phyloP scores from a whole-genome alignment of 2,329 filamentous ascomycete species.

The Apiospora aurea region DNA sequence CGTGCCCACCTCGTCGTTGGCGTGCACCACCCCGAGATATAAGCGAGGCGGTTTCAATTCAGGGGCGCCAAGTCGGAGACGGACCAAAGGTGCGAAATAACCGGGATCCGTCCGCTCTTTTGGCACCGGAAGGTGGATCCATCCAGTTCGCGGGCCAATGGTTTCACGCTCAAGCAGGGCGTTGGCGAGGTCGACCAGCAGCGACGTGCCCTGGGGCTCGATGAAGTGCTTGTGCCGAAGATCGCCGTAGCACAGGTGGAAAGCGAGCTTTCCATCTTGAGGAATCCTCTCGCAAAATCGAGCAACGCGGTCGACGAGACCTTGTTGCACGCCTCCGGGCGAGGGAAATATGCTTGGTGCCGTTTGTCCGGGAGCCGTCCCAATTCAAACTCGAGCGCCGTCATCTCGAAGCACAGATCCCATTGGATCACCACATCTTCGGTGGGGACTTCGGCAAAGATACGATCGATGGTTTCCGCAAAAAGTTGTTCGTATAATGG shows the following conservation, averaged over 20 bases:
- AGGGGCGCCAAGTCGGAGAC: slow-evolving; percentile 30
- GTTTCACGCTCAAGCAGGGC: slow-evolving; percentile 33
- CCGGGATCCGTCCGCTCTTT: slow-evolving; percentile 34
- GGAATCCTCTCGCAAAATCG: slow-evolving; percentile 32
- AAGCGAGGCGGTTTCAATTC: slow-evolving; percentile 31
- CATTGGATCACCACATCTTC: slow-evolving; percentile 37
- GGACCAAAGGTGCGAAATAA: slow-evolving; percentile 34
- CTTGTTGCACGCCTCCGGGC: slow-evolving; percentile 30
- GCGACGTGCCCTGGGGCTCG: slow-evolving; percentile 24
- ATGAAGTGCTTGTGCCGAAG: slow-evolving; percentile 35
- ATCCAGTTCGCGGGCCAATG: slow-evolving; percentile 32
- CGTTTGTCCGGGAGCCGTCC: slow-evolving; percentile 30
- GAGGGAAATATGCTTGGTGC: slow-evolving; percentile 34
- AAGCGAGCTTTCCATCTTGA: slow-evolving; percentile 33
- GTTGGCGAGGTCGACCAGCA: slow-evolving; percentile 34
- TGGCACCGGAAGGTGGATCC: slow-evolving; percentile 39
- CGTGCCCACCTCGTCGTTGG: slow-evolving; percentile 35
- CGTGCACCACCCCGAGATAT: slow-evolving; percentile 37
- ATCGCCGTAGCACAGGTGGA: slow-evolving; percentile 39
- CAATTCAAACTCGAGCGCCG: slow-evolving; percentile 34
- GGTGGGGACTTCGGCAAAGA: slow-evolving; percentile 32
- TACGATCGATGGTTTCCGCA: slow-evolving; percentile 31
- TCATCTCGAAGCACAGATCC: slow-evolving; percentile 37
- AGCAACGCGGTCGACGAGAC: slow-evolving; percentile 35
- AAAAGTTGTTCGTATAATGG: slow-evolving; percentile 37